Conservation (phyloP, 345 rosid species). For the Kernera saxatilis region DNA sequence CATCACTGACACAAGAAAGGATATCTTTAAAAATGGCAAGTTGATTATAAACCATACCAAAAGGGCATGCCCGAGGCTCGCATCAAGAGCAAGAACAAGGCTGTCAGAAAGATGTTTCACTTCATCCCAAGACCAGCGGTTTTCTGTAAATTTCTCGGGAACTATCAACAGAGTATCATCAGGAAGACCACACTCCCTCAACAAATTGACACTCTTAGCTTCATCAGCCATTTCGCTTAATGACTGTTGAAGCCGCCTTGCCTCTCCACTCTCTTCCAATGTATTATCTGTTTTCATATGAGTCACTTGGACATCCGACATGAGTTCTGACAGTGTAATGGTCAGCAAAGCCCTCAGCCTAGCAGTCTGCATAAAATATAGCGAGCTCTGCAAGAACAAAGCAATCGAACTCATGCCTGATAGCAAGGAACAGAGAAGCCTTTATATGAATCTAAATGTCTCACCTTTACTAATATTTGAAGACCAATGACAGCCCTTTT, state of each 20-base stretch:
- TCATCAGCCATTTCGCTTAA: constrained; percentile 95
- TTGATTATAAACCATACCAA: constrained; percentile 56
- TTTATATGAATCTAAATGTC: constrained; percentile 24
- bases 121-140: constrained; percentile 86
- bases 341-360: constrained; percentile 94
- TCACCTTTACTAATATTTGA: constrained; percentile 89
- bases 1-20: not conserved
- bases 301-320: constrained; percentile 96
- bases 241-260: constrained; percentile 77
- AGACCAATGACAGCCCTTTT: constrained; percentile 94
- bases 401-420: constrained; percentile 1
- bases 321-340: constrained; percentile 90
- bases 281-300: constrained; percentile 93
- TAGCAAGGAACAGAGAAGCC: constrained; percentile 12
- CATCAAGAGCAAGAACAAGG: constrained; percentile 93
- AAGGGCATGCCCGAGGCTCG: constrained; percentile 91
- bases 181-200: constrained; percentile 81
- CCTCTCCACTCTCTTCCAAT: constrained; percentile 95
- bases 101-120: constrained; percentile 72
- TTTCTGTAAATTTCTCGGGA: constrained; percentile 59
- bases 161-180: constrained; percentile 52
- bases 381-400: constrained; percentile 75
- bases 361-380: constrained; percentile 89
- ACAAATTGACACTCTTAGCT: constrained; percentile 49
- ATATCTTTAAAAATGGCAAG: not conserved